Evolutionary conservation across 2,329 filamentous ascomycete species (phyloP), one percentile per base, ranked within the genome.

Genomic region (Canariomyces notabilis): DNA sequence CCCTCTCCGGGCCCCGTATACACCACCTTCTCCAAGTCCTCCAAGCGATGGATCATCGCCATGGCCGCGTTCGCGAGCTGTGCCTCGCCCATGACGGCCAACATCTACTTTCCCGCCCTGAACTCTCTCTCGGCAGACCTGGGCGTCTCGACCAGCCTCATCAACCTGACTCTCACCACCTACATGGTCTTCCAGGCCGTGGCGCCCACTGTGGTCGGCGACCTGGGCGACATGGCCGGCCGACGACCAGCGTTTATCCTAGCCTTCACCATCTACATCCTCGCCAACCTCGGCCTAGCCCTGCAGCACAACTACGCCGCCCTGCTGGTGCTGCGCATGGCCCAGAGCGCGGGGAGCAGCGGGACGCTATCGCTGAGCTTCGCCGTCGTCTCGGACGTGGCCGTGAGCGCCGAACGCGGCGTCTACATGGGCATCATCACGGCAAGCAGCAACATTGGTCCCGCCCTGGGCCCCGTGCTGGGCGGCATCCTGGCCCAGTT

Each of bases 371-470:
- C 86, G 0, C 69, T 93, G 1, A 80, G 79, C 0, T 84, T 77
- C 50, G 87, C 81, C 2, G 79, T 89, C 2, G 77, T 90, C 12
- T 82, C 83, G 1, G 87, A 93, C 57, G 74, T 89, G 5, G 75
- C 82, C 0, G 80, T 83, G 0, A 80, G 76, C 37, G 74, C 77
- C 0, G 84, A 91, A 61, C 71, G 87, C 55, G 87, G 87, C 2
- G 77, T 75, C 46, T 90, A 86, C 59, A 83, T 90, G 68, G 85
- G 79, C 41, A 75, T 82, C 49, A 77, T 82, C n/a, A 76, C 74
- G 23, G 72, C 72, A 4, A 80, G 76, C 14, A 68, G 76, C 44
- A 78, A 82, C 3, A 58, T 85, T 22, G 75, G 74, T 0, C 74
- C 75, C 2, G 66, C 76, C 1, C 45, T 80, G 4, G 74, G 78